Base-by-base conservation (phyloP, 371 early-diverging fungal species). In the Lichtheimia ornata region DNA sequence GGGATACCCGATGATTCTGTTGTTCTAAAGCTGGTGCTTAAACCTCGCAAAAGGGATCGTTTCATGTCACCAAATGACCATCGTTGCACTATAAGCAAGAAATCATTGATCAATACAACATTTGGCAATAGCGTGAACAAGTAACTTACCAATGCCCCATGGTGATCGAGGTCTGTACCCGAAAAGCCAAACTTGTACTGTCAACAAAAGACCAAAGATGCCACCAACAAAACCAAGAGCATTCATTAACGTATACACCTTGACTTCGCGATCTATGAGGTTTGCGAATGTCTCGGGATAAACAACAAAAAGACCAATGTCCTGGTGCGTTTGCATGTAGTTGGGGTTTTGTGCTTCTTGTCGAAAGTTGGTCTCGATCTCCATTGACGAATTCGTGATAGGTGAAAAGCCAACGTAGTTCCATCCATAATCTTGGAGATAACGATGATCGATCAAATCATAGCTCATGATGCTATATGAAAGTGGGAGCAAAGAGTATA, bases 201-300 rank as follows among this genome's bases (percentile, higher is more conserved):
- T 70, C n/a, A 80, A 44, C 27, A 77, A 58, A 3, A 80, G 50
- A 67, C 81, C 81, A 67, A 80, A 75, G 56, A 80, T 71, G 69
- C 81, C 81, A 64, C 81, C 81, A 5, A 77, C 74, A 43, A 80
- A 77, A 56, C 81, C 81, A 50, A 80, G 66, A 1, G 77, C 81
- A 55, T 80, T 80, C 24, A 80, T 61, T 5, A 80, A 60, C 5
- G 76, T 77, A 43, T 77, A 80, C 67, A 80, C 69, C 65, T 80
- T 80, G 61, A 74, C 72, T 56, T 80, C 81, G 50, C 75, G 75
- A 18, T 69, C 70, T 9, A 60, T 59, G 5, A 64, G 43, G 7
- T 49, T 53, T 7, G 61, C 71, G 52, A 62, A 80, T 9, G 22
- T 45, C 12, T 67, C 30, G 17, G 77, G 77, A 43, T 58, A 63